phyloP scores from a whole-genome alignment of 169 alveolate species.

The Cryptosporidium parvum region DNA sequence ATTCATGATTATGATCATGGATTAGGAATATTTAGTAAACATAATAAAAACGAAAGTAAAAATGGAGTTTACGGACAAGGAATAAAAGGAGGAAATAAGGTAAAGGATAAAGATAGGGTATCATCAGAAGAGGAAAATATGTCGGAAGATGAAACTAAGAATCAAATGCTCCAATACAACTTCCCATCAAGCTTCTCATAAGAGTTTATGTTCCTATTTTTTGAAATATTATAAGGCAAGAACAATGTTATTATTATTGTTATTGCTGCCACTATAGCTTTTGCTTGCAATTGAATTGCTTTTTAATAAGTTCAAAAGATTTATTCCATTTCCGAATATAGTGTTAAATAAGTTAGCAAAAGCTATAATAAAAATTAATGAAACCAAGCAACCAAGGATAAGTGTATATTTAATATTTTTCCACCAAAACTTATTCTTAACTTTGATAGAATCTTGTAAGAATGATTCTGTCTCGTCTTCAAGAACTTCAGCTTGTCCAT shows the following conservation, averaged over 20 bases:
- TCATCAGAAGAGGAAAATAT: background rate
- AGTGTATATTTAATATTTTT: slow-evolving; percentile 53
- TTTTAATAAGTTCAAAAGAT: background rate
- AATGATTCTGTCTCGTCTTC: slow-evolving; percentile 64
- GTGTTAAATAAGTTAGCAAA: slow-evolving; percentile 26
- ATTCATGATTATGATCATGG: slow-evolving; percentile 24
- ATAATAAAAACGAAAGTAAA: background rate
- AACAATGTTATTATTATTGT: background rate
- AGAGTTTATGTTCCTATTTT: background rate
- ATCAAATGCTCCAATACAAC: background rate
- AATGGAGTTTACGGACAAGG: background rate
- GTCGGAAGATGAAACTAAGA: background rate
- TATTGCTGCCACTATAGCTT: background rate
- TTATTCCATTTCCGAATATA: slow-evolving; percentile 15
- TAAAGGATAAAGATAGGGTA: background rate
- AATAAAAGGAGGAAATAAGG: background rate
- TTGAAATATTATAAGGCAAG: background rate
- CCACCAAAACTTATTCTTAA: slow-evolving; percentile 69
- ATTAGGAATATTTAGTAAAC: background rate
- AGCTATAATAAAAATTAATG: slow-evolving; percentile 12
- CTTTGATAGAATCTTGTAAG: slow-evolving; percentile 35
- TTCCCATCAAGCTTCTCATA: slow-evolving; percentile 27
- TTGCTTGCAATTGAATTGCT: background rate
- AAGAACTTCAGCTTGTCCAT: slow-evolving; percentile 38
- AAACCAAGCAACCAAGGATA: background rate